A percentile compares a stretch with the other conserved stretches of the same genome.
These are phyloP conservation scores for Arthroderma uncinatum DNA, from an alignment of 2,329 filamentous ascomycete species.

Conservation along the genomic window DNA sequence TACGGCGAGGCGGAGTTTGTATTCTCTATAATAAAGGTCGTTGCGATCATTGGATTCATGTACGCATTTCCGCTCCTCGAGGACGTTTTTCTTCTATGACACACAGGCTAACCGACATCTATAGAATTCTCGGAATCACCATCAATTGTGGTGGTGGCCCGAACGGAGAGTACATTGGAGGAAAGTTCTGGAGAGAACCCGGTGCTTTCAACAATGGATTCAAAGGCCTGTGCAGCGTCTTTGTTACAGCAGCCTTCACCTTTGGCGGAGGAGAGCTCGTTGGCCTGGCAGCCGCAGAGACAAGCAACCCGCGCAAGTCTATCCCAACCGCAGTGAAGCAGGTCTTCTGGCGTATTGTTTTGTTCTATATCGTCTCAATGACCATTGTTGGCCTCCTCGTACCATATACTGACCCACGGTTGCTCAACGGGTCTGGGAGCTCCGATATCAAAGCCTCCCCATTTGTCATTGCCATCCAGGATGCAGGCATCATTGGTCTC, in stretches of 20 bases:
- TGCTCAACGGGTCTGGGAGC: constrained; percentile 24
- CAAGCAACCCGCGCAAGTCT: constrained; percentile 51
- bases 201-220: constrained; percentile 64
- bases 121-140: constrained; percentile 69
- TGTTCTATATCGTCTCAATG: constrained; percentile 81
- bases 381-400: constrained; percentile 73
- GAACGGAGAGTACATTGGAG: constrained; percentile 66
- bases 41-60: constrained; percentile 82
- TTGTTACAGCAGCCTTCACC: constrained; percentile 52
- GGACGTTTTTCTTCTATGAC: constrained; percentile 26
- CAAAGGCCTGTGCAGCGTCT: constrained; percentile 53
- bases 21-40: constrained; percentile 75
- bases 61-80: constrained; percentile 33
- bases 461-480: constrained; percentile 84
- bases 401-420: constrained; percentile 23
- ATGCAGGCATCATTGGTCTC: constrained; percentile 68
- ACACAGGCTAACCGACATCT: constrained; percentile 8
- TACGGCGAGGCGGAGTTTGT: constrained; percentile 86
- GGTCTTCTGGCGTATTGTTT: constrained; percentile 84
- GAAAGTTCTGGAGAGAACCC: constrained; percentile 61
- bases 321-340: constrained; percentile 82
- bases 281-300: constrained; percentile 50
- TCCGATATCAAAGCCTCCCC: constrained; percentile 49
- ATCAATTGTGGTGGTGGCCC: constrained; percentile 73
- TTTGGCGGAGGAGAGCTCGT: constrained; percentile 54